Conservation (phyloP, 305 asterid species). For the Fraxinus albicans region DNA sequence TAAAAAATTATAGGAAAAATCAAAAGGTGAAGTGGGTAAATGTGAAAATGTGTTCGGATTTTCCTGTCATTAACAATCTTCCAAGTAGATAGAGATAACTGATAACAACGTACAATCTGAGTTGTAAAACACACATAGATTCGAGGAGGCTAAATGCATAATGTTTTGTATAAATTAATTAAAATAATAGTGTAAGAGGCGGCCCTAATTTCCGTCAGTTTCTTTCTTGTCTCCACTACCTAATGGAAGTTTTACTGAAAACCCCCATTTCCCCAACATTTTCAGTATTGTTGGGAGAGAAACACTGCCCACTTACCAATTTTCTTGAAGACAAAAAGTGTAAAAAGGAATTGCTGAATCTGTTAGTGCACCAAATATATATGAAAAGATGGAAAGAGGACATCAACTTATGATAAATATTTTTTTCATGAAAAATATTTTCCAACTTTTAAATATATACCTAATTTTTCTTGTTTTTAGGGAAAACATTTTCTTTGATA, state of each 20-base stretch:
- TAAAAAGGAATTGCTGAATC: neutral
- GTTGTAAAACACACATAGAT: constrained; percentile 14
- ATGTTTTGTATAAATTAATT: neutral
- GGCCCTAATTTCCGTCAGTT: constrained; percentile 59
- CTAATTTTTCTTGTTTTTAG: no score
- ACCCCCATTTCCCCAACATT: constrained; percentile 51
- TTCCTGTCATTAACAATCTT: constrained; percentile 43
- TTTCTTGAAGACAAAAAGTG: neutral
- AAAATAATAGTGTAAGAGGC: constrained; percentile 17
- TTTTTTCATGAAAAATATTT: no score
- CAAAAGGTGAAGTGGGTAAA: constrained; percentile 50
- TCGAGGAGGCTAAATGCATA: constrained; percentile 29
- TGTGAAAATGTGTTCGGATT: constrained; percentile 56
- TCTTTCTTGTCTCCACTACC: constrained; percentile 62
- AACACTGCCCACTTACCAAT: neutral
- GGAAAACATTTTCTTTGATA: no score
- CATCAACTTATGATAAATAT: neutral
- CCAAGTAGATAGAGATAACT: constrained; percentile 38
- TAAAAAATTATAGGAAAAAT: constrained; percentile 28
- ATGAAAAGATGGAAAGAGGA: neutral
- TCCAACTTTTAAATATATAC: no score
- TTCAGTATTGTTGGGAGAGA: constrained; percentile 26
- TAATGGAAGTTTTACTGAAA: constrained; percentile 25
- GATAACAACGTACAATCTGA: neutral
- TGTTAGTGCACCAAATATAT: neutral